A percentile compares a stretch with the other conserved stretches of the same genome.
These are phyloP conservation scores for Senna siamea DNA, from an alignment of 306 rosid genomes.

Conservation along the genomic window DNA sequence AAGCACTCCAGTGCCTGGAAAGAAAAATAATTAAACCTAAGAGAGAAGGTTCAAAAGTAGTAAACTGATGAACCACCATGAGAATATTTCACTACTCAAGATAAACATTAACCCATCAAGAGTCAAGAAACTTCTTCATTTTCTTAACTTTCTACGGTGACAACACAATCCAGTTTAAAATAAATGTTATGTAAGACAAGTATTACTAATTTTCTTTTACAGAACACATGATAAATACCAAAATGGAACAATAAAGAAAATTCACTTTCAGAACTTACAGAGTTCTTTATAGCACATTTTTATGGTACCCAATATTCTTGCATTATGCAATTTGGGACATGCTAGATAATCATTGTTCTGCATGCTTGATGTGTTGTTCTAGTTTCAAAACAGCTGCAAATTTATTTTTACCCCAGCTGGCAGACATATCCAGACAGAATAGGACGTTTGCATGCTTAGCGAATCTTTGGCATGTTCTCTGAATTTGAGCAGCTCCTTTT, in stretches of 20 bases:
- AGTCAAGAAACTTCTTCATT: constrained; percentile 22
- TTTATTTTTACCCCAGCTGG: constrained; percentile 4
- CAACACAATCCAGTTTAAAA: constrained; percentile 23
- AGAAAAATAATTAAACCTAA: constrained; percentile 51
- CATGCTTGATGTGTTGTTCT: neutral
- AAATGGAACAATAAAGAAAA: constrained; percentile 34
- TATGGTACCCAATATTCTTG: constrained; percentile 17
- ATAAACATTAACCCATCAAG: constrained; percentile 20
- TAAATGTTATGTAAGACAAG: neutral
- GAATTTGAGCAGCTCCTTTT: constrained; percentile 18
- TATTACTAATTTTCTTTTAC: neutral
- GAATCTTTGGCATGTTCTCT: constrained; percentile 5
- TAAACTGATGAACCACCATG: constrained; percentile 36
- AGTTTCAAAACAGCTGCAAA: neutral
- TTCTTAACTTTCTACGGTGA: constrained; percentile 16
- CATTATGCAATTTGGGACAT: neutral
- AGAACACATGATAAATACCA: constrained; percentile 2
- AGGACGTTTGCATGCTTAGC: neutral
- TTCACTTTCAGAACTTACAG: neutral
- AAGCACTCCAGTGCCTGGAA: constrained; percentile 99
- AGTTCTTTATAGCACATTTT: neutral
- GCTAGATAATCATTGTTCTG: neutral
- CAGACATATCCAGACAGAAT: neutral
- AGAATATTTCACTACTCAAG: constrained; percentile 30
- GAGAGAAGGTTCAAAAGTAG: constrained; percentile 40